Evolutionary conservation across 1,284 basidiomycete genomes (phyloP).

Genomic region (Ceratobasidium papillatum): DNA sequence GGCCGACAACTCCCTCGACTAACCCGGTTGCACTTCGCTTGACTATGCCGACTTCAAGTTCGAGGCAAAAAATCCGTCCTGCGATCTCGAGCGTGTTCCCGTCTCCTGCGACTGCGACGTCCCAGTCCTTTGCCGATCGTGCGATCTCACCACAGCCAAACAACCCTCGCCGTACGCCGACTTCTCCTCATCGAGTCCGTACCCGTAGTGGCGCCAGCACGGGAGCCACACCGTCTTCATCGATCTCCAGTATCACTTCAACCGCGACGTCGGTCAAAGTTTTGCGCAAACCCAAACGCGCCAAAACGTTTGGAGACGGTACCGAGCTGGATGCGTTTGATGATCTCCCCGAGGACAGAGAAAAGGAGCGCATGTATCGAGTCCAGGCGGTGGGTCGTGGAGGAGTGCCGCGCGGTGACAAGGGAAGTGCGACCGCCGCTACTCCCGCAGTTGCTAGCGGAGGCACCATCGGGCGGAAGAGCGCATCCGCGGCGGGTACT

Average conservation of each 20-base stretch:
- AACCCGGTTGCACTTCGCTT: conserved; percentile 77
- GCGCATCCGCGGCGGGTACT: neutral
- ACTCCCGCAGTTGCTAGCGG: conserved; percentile 39
- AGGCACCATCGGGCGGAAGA: conserved; percentile 56
- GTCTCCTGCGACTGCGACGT: conserved; percentile 51
- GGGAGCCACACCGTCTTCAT: conserved; percentile 50
- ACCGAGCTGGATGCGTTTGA: conserved; percentile 92
- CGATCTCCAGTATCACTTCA: conserved; percentile 48
- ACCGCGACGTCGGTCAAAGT: conserved; percentile 67
- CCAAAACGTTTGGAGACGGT: conserved; percentile 85
- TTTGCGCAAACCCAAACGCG: conserved; percentile 76
- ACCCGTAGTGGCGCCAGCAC: conserved; percentile 32
- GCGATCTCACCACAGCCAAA: conserved; percentile 61
- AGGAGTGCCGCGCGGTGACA: conserved; percentile 25
- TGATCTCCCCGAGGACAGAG: conserved; percentile 86
- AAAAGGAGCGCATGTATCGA: conserved; percentile 75
- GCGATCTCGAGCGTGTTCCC: conserved; percentile 77
- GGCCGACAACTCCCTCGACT: conserved; percentile 78
- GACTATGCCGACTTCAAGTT: conserved; percentile 81
- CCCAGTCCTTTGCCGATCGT: conserved; percentile 52
- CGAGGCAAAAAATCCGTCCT: conserved; percentile 74
- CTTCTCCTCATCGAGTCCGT: conserved; percentile 52
- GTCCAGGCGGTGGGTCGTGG: conserved; percentile 61
- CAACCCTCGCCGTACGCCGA: conserved; percentile 59
- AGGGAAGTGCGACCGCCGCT: conserved; percentile 34